Evolutionary conservation across 108 stramenopile species (phyloP), one percentile per base, ranked within the genome.

Genomic region (Bacterosira constricta): DNA sequence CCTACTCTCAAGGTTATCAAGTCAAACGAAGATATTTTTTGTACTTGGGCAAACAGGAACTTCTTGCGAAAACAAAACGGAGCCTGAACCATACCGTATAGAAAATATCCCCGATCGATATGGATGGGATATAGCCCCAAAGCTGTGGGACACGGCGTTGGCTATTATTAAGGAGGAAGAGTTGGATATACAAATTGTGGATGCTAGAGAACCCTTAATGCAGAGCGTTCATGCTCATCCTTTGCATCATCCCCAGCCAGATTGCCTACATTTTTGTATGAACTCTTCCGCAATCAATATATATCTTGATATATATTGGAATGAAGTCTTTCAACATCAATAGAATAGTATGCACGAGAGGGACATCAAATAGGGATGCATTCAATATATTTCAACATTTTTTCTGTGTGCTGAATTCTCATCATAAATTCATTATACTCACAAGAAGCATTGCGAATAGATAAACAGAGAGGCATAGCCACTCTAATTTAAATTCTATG

Each of bases 151-250:
- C 35, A 10, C 17, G 34, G 32, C 55, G 15, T n/a, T 56, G 12
- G 15, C 31, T 27, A 31, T 54, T 20, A 57, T 69, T 18, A 31
- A 32, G 3, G 56, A 69, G 12, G 32, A 45, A 3, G 55, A 25
- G 55, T 1, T 46, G 27, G 27, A 57, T 58, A 41, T 69, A 0
- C 55, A 69, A 27, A 18, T 69, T 9, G 31, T 69, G 3, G 67
- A 69, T 69, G 67, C 54, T 31, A 26, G 67, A 1, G 56, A 58
- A 2, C 67, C 67, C 0, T 10, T 69, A 8, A 69, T 69, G 67
- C 67, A 69, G 55, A 69, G 67, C 45, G 67, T 69, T 17, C 67
- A 69, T 21, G 55, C 67, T 17, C 67, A 69, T 45, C 67, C 67
- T 17, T 7, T 1, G 7, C 8, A 1, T 29, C 5, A 12, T 29